Base-by-base conservation (phyloP, 2,329 filamentous ascomycete genomes). In the Aspergillus texensis region DNA sequence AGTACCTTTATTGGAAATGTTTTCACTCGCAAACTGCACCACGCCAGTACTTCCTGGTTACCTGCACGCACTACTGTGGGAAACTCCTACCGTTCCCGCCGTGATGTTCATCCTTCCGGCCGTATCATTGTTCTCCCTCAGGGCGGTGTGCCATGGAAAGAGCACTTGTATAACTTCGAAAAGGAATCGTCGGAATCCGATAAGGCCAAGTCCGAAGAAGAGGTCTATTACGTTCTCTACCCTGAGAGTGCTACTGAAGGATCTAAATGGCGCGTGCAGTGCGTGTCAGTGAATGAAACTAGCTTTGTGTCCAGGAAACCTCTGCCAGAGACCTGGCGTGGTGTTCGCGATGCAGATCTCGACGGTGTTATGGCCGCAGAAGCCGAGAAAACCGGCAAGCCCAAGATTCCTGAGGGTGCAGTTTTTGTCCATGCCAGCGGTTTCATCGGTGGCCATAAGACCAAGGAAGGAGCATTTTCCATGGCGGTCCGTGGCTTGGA, bases 401-500 rank as follows among this genome's bases (percentile, higher is more conserved):
- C 72, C 41, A 76, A 78, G 62, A 75, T 79, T 14, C 75, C 77
- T 8, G 76, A 77, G 50, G 81, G 94, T 8, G 89, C 92, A 66
- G 89, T 99, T 32, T 99, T 99, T 77, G 91, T 97, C 34, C 95
- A 99, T 77, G 94, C 94, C 4, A 90, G 91, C 59, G 95, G 95
- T 32, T 99, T 99, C 81, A 98, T 98, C 74, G 95, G 95, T 21
- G 95, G 95, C 2, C 96, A 97, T 80, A 90, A 91, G 84, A 96
- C 91, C 0, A 95, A 91, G 72, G 92, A 96, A 65, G 95, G 95
- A 34, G 94, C 89, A 30, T 86, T 92, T 76, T 88, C 89, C 62
- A 96, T 98, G 93, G 93, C 94, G 58, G 70, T 74, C 48, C 74
- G 76, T 62, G 76, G 78, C 56, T 66, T 81, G 64, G 77, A 74